A percentile compares a stretch with the other conserved stretches of the same genome.
Evolutionary conservation across 495 filamentous ascomycete genomes (phyloP).

Genomic region (Podospora anserina): DNA sequence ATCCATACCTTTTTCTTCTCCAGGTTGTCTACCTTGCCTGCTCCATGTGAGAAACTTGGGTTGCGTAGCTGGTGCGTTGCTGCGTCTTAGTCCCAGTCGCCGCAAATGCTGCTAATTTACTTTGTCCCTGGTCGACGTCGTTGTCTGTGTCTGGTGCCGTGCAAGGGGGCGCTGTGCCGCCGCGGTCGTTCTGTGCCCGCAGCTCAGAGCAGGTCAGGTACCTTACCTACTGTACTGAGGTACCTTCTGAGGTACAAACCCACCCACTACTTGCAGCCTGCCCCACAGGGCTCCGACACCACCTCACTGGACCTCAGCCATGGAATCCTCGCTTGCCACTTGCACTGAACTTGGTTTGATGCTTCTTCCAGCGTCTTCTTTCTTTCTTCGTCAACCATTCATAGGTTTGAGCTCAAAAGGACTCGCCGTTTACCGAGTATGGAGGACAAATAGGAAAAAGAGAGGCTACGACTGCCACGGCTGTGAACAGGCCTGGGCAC

Average conservation of each 20-base stretch:
- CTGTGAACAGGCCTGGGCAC: too few relatives aligned
- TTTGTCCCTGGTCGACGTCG: conserved; percentile 39
- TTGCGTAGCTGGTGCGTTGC: conserved; percentile 31
- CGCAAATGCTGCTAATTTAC: conserved; percentile 39
- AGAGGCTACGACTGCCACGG: too few relatives aligned
- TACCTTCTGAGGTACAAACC: background rate
- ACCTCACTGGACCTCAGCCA: background rate
- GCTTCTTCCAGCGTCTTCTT: background rate
- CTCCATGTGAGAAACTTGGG: conserved; percentile 34
- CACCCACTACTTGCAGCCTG: background rate
- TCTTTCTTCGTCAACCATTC: background rate
- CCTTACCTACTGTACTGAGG: conserved; percentile 1
- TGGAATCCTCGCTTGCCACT: conserved; percentile 14
- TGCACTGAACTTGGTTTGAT: too few relatives aligned
- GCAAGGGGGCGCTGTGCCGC: conserved; percentile 31
- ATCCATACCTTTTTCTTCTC: conserved; percentile 24
- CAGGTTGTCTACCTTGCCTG: background rate
- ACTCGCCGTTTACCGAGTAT: background rate
- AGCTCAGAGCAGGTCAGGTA: background rate
- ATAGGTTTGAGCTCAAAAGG: background rate
- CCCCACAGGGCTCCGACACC: conserved; percentile 3
- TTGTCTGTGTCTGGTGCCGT: conserved; percentile 37
- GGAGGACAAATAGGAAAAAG: too few relatives aligned
- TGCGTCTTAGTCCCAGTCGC: conserved; percentile 35
- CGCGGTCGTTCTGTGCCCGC: conserved; percentile 14